phyloP scores from a whole-genome alignment of 2,329 filamentous ascomycete species.

The Didymellaceae sp. region DNA sequence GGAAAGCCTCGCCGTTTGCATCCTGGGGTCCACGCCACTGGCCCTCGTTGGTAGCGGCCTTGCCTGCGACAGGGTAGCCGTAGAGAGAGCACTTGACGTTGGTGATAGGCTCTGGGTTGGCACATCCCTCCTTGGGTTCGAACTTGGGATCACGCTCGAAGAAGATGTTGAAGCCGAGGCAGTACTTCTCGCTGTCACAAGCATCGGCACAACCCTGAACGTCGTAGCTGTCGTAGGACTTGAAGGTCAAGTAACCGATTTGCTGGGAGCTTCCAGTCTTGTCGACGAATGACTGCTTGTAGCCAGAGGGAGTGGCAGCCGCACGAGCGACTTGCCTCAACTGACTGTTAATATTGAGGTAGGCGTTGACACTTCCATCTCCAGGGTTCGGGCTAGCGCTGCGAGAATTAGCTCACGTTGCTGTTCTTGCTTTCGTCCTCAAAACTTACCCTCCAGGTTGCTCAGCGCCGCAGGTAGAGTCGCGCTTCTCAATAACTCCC shows the following conservation, averaged over 20 bases:
- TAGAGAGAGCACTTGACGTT: constrained; percentile 40
- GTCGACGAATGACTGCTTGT: constrained; percentile 28
- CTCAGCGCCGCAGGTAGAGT: constrained; percentile 13
- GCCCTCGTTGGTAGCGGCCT: constrained; percentile 31
- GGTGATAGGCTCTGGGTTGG: constrained; percentile 29
- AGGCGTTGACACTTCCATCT: constrained; percentile 19
- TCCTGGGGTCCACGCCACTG: constrained; percentile 26
- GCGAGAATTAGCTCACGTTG: too few relatives aligned
- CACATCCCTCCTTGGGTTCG: constrained; percentile 24
- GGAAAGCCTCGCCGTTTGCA: constrained; percentile 23
- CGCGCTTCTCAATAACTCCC: constrained; percentile 10
- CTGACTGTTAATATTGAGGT: too few relatives aligned
- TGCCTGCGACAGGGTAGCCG: constrained; percentile 31
- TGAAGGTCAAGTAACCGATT: constrained; percentile 39
- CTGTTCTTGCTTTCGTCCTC: too few relatives aligned
- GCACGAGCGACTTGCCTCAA: constrained; percentile 18
- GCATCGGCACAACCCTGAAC: constrained; percentile 24
- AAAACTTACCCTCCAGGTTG: constrained; percentile 28
- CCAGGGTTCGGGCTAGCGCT: constrained; percentile 21
- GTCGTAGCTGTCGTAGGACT: constrained; percentile 25
- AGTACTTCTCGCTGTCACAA: constrained; percentile 34
- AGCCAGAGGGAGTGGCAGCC: constrained; percentile 25
- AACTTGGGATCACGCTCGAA: constrained; percentile 34
- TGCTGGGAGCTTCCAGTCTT: constrained; percentile 26
- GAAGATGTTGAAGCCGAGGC: constrained; percentile 40